These are phyloP conservation scores for Lactarius tabidus DNA, from an alignment of 768 basidiomycete species.

Conservation along the genomic window DNA sequence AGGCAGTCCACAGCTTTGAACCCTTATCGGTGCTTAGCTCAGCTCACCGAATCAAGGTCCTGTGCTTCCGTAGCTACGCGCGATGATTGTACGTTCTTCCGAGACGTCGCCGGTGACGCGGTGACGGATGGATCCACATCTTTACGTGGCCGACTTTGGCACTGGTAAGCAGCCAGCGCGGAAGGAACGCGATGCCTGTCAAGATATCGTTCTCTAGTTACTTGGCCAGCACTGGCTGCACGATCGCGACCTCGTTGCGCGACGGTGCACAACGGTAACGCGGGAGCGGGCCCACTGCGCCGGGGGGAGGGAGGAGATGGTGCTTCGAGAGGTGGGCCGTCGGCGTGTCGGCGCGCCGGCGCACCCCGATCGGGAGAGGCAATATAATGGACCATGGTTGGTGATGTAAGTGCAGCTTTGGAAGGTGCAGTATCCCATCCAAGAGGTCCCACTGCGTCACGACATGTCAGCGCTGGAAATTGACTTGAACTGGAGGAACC, in stretches of 20 bases:
- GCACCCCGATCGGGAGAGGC: conserved; percentile 65
- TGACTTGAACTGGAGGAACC: conserved; percentile 26
- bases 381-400: conserved; percentile 78
- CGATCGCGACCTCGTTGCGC: conserved; percentile 81
- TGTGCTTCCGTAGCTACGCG: conserved; percentile 12
- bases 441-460: conserved; percentile 85
- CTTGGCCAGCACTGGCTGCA: conserved; percentile 90
- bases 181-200: conserved; percentile 70
- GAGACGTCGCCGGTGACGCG: conserved; percentile 42
- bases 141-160: conserved; percentile 74
- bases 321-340: conserved; percentile 49
- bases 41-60: conserved; percentile 20
- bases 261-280: conserved; percentile 88
- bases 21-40: not conserved
- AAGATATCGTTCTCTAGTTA: conserved; percentile 77
- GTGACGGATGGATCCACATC: conserved; percentile 76
- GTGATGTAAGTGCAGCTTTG: conserved; percentile 67
- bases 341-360: conserved; percentile 38
- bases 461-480: not conserved
- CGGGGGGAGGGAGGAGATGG: conserved; percentile 51
- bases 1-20: not conserved
- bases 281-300: conserved; percentile 41
- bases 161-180: conserved; percentile 72
- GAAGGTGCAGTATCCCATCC: conserved; percentile 83
- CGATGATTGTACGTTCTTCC: conserved; percentile 20